phyloP scores from a whole-genome alignment of 2,329 filamentous ascomycete genomes.

The Huntiella abstrusa region DNA sequence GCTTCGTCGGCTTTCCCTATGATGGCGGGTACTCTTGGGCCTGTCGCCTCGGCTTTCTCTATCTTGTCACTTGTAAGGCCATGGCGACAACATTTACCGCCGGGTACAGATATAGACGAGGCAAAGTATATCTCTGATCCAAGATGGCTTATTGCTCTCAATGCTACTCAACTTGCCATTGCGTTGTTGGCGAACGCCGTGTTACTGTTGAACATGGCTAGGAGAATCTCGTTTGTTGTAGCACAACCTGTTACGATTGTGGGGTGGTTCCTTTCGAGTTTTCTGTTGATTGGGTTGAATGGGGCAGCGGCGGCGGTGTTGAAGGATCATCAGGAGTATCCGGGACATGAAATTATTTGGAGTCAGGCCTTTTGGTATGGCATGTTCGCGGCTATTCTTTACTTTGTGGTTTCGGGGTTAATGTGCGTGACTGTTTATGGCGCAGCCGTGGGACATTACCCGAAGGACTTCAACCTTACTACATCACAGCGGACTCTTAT shows the following conservation, averaged over 20 bases:
- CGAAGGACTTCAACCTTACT: conserved; percentile 59
- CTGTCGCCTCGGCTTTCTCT: conserved; percentile 72
- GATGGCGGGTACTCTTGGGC: conserved; percentile 66
- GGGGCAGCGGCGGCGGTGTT: conserved; percentile 46
- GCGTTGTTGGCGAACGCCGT: conserved; percentile 66
- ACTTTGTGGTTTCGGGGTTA: conserved; percentile 59
- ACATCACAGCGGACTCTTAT: conserved; percentile 73
- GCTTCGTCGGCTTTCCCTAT: conserved; percentile 52
- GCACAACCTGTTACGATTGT: conserved; percentile 70
- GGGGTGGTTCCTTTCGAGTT: conserved; percentile 51
- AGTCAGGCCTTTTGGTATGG: conserved; percentile 81
- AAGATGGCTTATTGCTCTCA: conserved; percentile 54
- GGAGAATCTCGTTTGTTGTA: conserved; percentile 58
- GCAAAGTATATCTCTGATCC: conserved; percentile 43
- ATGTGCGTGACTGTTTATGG: conserved; percentile 66
- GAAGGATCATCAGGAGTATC: conserved; percentile 15
- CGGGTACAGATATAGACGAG: conserved; percentile 26
- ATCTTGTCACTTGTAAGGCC: conserved; percentile 68
- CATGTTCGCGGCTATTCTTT: conserved; percentile 59
- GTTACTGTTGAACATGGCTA: conserved; percentile 73
- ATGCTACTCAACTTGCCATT: conserved; percentile 56
- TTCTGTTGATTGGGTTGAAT: conserved; percentile 47
- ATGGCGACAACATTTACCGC: conserved; percentile 46
- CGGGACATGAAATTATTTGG: conserved; percentile 35
- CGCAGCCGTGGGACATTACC: conserved; percentile 50